phyloP scores from a whole-genome alignment of 2,329 filamentous ascomycete genomes.

The Fusarium transvaalense region DNA sequence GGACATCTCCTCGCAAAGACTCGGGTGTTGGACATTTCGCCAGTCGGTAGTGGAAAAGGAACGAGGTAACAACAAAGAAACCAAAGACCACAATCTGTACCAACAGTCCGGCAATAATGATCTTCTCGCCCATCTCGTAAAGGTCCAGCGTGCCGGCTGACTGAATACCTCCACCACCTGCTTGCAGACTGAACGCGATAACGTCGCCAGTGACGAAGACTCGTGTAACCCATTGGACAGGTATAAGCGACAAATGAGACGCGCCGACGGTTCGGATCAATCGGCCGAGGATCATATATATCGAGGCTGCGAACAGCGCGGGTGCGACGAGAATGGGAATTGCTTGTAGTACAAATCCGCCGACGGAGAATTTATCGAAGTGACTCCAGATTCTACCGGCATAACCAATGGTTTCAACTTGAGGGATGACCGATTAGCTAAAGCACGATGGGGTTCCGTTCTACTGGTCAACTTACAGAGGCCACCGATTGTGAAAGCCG shows the following conservation, averaged over 20 bases:
- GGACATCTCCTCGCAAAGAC: background rate
- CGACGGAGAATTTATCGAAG: constrained; percentile 1
- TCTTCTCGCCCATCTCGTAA: constrained; percentile 13
- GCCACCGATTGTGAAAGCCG: constrained; percentile 4
- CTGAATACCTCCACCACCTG: constrained; percentile 13
- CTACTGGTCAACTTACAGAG: background rate
- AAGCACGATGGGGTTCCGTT: fast-evolving
- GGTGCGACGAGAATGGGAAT: constrained; percentile 23
- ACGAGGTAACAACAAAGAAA: constrained; percentile 15
- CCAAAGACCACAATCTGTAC: constrained; percentile 18
- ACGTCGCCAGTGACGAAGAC: constrained; percentile 16
- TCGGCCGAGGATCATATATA: constrained; percentile 27
- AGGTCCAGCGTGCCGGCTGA: constrained; percentile 4
- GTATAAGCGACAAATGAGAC: constrained; percentile 1
- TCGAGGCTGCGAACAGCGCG: constrained; percentile 20
- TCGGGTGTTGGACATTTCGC: background rate
- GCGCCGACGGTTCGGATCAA: constrained; percentile 17
- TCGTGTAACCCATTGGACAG: constrained; percentile 23
- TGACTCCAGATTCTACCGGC: constrained; percentile 23
- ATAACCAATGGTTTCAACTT: constrained; percentile 18
- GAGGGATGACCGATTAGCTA: background rate
- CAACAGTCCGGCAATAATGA: constrained; percentile 9
- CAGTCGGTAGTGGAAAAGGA: constrained; percentile 12
- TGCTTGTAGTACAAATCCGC: constrained; percentile 14
- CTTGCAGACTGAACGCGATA: constrained; percentile 6